Evolutionary conservation across 768 basidiomycete species (phyloP), one percentile per base, ranked within the genome.

Genomic region (Leccinum incarnatum): DNA sequence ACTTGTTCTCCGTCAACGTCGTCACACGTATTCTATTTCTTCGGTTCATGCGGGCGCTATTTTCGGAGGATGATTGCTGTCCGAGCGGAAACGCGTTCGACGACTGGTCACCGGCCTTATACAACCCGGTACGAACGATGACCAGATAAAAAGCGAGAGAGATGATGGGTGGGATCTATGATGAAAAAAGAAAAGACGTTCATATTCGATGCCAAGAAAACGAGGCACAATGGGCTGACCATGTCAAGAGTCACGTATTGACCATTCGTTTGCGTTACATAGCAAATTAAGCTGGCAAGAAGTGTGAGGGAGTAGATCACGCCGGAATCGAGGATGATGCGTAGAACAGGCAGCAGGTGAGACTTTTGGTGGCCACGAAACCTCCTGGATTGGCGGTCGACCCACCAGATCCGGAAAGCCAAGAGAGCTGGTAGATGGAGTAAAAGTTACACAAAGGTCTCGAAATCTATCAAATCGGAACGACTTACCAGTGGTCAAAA

Each of bases 81-180:
- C 19, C 50, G 9, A 49, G 7, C 3, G 46, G 40, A 52, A 42
- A n/a, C 12, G 4, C 1, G 4, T 34, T 34, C 10, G 45, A 19
- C 8, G 10, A 5, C 9, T 45, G 50, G 30, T 19, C 48, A 3
- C 40, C 45, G 32, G 55, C 57, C 48, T 36, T 54, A 21, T 57
- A 45, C 27, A 71, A 15, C 1, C 71, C 75, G 30, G 76, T 65
- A 42, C 76, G 78, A 19, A 78, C 67, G 32, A 77, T 76, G 51
- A 78, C 73, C 75, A 78, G 72, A 64, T 76, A 76, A 64, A 77
- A 78, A 5, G 74, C 71, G 66, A 79, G 77, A 8, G 72, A 74
- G 55, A 77, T 77, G 55, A 77, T 73, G 23, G 75, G 77, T 14
- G 69, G 68, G 47, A 74, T 60, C 76, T 77, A 23, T 19, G 17